phyloP scores from a whole-genome alignment of 139 green algal genomes.

The Pedinophyceae sp. region DNA sequence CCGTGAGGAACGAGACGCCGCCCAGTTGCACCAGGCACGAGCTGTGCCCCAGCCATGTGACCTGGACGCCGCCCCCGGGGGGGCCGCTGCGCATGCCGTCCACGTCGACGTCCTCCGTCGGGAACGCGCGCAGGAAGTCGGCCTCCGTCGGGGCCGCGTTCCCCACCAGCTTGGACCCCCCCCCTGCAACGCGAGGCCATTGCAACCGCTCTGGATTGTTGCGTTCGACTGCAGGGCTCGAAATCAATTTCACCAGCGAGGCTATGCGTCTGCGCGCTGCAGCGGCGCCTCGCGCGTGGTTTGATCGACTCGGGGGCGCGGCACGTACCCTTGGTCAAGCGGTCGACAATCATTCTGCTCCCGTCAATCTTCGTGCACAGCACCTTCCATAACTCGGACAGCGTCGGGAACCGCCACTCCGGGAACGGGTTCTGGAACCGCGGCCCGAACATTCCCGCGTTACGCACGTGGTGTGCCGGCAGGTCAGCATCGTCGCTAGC shows the following conservation, averaged over 20 bases:
- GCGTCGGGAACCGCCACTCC: neutral
- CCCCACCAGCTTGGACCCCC: neutral
- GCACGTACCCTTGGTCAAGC: too few species aligned
- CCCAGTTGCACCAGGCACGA: constrained; percentile 46
- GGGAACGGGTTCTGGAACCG: neutral
- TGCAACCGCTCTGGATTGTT: neutral
- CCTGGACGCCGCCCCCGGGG: constrained; percentile 18
- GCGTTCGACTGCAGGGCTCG: neutral
- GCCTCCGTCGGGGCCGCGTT: neutral
- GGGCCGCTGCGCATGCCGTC: neutral
- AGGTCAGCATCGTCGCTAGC: too few species aligned
- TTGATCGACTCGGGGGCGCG: too few species aligned
- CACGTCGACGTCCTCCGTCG: constrained; percentile 6
- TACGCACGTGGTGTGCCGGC: neutral
- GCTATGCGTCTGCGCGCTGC: too few species aligned
- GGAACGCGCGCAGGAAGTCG: constrained; percentile 6
- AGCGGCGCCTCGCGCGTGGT: too few species aligned
- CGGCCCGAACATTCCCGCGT: neutral
- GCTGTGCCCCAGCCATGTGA: constrained; percentile 47
- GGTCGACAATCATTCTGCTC: too few species aligned
- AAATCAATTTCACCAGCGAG: too few species aligned
- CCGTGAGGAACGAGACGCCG: constrained; percentile 48
- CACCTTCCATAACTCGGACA: neutral
- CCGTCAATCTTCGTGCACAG: neutral
- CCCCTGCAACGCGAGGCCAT: neutral